Evolutionary conservation across 345 rosid genomes (phyloP).

Genomic region (Salix arbutifolia): DNA sequence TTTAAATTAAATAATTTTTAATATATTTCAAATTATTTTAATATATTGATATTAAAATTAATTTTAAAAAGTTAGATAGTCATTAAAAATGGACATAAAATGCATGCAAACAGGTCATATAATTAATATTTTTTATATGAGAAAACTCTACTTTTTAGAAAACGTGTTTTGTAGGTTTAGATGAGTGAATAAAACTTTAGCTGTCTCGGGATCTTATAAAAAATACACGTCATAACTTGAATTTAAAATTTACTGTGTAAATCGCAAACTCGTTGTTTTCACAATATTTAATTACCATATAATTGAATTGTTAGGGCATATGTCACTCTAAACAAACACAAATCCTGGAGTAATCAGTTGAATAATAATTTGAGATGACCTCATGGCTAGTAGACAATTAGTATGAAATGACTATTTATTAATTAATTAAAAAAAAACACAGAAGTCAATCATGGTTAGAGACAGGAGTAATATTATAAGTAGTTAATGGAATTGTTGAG

Average conservation of each 20-base stretch:
- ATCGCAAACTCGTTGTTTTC: too few relatives aligned
- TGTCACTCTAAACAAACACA: not conserved
- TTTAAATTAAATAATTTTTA: too few relatives aligned
- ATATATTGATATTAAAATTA: too few relatives aligned
- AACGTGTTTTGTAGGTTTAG: too few relatives aligned
- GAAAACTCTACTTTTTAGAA: too few relatives aligned
- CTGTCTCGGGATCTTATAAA: rapidly evolving
- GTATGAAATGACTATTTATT: not conserved
- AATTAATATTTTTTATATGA: too few relatives aligned
- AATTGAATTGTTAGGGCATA: conserved; percentile 16
- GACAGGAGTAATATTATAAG: not conserved
- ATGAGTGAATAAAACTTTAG: rapidly evolving
- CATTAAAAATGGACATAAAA: too few relatives aligned
- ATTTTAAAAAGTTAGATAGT: too few relatives aligned
- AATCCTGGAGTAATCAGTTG: not conserved
- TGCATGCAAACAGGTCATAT: too few relatives aligned
- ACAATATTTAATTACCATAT: too few relatives aligned
- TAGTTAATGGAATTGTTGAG: not conserved
- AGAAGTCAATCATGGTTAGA: conserved; percentile 2
- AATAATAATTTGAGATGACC: not conserved
- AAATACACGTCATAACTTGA: rapidly evolving
- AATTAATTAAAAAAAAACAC: too few relatives aligned
- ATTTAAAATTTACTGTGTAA: rapidly evolving
- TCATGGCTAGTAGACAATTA: not conserved
- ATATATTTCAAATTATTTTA: too few relatives aligned